Evolutionary conservation across 2,329 filamentous ascomycete genomes (phyloP).

Genomic region (Fusarium redolens): DNA sequence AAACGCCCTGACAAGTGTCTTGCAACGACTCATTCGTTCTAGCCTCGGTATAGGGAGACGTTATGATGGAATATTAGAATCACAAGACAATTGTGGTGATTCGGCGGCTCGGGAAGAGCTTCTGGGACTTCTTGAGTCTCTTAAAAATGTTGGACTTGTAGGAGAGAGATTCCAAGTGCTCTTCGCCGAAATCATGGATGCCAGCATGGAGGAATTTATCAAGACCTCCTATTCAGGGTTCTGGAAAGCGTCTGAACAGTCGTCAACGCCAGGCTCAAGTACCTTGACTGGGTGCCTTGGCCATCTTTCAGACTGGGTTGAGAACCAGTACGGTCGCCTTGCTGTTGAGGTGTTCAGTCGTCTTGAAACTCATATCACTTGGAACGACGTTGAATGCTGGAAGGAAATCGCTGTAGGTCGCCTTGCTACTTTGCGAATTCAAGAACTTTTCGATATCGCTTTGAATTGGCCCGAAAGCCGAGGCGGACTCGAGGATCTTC

Average conservation of each 20-base stretch:
- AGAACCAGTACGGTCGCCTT: constrained; percentile 73
- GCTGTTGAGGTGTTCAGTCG: constrained; percentile 69
- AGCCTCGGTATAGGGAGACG: constrained; percentile 55
- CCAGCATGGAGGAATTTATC: constrained; percentile 72
- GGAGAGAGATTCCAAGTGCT: constrained; percentile 76
- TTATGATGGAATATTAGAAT: constrained; percentile 21
- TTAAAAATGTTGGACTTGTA: constrained; percentile 74
- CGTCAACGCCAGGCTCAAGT: constrained; percentile 20
- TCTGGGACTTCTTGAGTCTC: constrained; percentile 65
- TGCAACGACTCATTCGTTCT: constrained; percentile 63
- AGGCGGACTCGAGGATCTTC: constrained; percentile 79
- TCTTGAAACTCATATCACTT: constrained; percentile 59
- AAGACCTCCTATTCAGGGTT: constrained; percentile 70
- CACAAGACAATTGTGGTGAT: constrained; percentile 45
- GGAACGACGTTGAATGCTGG: constrained; percentile 73
- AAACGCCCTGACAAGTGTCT: constrained; percentile 64
- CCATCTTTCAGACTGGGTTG: constrained; percentile 74
- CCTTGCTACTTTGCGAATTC: constrained; percentile 75
- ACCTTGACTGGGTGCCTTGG: constrained; percentile 66
- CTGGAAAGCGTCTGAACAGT: constrained; percentile 58
- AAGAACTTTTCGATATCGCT: constrained; percentile 83
- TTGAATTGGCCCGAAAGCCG: constrained; percentile 78
- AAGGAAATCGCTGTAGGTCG: constrained; percentile 76
- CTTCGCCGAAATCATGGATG: constrained; percentile 77
- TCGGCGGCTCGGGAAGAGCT: constrained; percentile 62